These are phyloP conservation scores for Myxozyma sirexii DNA, from an alignment of 805 yeast genomes.

Conservation along the genomic window DNA sequence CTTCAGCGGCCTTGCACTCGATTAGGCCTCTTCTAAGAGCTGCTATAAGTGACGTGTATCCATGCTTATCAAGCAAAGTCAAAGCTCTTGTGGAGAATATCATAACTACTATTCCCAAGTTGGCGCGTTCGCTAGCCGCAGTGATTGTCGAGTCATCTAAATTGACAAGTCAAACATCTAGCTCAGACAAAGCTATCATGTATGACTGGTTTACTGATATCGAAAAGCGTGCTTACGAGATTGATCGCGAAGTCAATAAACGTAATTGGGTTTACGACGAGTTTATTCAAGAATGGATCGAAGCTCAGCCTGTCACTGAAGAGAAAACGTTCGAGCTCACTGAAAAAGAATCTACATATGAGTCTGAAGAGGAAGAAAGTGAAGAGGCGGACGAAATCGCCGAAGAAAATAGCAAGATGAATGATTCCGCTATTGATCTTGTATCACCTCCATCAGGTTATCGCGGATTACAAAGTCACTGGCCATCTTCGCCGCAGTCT, in stretches of 20 bases:
- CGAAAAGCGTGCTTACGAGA: conserved; percentile 15
- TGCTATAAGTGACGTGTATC: conserved; percentile 5
- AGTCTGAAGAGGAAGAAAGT: not conserved
- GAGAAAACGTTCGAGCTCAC: not conserved
- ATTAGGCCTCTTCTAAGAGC: not conserved
- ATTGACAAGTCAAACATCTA: too few species aligned
- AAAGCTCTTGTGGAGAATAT: conserved; percentile 10
- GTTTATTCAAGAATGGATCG: conserved; percentile 28
- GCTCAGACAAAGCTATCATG: not conserved
- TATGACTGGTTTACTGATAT: conserved; percentile 12
- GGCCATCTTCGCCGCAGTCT: not conserved
- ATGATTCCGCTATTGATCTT: not conserved
- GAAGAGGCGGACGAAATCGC: not conserved
- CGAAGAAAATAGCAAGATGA: not conserved
- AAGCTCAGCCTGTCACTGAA: not conserved
- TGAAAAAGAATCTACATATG: not conserved
- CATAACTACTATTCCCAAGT: conserved; percentile 11
- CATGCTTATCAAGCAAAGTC: conserved; percentile 3
- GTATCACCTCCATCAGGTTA: not conserved
- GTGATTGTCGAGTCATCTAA: not conserved
- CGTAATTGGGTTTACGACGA: conserved; percentile 25
- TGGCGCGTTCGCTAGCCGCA: conserved; percentile 10
- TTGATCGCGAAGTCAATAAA: conserved; percentile 4
- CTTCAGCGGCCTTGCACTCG: conserved; percentile 1
- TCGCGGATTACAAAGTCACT: too few species aligned